These are phyloP conservation scores for Saccharomycopsis babjevae DNA, from an alignment of 805 yeast species.

Conservation along the genomic window DNA sequence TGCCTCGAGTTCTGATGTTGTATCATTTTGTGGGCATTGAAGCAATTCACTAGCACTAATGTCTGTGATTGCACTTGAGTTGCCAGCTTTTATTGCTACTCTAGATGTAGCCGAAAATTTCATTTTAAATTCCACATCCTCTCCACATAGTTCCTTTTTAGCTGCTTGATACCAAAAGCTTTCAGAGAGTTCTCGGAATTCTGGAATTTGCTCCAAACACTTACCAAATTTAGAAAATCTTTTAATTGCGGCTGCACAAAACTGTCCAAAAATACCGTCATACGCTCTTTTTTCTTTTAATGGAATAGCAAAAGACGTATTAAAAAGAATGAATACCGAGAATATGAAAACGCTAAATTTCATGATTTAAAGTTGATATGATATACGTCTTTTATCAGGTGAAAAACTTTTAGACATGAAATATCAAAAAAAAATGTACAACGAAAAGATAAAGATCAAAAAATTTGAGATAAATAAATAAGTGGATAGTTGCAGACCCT, in stretches of 20 bases:
- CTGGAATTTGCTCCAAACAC: conserved; percentile 10
- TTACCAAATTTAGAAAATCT: conserved; percentile 12
- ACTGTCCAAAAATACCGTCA: conserved; percentile 12
- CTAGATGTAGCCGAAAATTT: neutral
- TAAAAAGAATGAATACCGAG: neutral
- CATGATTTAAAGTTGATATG: neutral
- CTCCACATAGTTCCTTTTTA: conserved; percentile 14
- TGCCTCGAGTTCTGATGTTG: conserved; percentile 3
- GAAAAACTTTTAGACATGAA: neutral
- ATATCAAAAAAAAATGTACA: neutral
- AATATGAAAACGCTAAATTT: neutral
- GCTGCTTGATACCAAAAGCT: conserved; percentile 17
- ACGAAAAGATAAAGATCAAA: neutral
- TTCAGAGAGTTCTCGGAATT: conserved; percentile 7
- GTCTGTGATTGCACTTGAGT: neutral
- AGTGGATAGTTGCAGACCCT: no score
- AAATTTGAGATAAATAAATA: no score
- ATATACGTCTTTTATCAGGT: neutral
- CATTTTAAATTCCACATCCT: neutral
- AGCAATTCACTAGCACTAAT: neutral
- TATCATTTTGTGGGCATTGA: conserved; percentile 1
- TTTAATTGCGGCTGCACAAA: conserved; percentile 8
- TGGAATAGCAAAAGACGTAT: neutral
- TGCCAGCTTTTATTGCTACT: neutral
- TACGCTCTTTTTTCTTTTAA: conserved; percentile 2